Evolutionary conservation across 2,329 filamentous ascomycete species (phyloP).

Genomic region (Aspergillus japonicus): DNA sequence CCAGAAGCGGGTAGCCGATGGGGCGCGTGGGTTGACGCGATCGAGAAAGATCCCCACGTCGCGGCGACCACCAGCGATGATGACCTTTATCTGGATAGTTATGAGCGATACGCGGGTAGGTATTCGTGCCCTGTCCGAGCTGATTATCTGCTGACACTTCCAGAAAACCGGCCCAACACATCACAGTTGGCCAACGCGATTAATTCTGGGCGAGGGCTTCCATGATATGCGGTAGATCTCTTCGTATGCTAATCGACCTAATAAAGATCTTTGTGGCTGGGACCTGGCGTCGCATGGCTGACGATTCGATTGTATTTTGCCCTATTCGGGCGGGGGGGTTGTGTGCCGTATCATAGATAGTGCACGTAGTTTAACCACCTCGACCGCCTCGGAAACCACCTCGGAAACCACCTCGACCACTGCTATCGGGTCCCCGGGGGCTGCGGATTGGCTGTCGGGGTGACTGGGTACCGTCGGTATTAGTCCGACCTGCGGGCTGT

Average conservation of each 20-base stretch:
- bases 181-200: constrained; percentile 59
- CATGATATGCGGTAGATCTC: constrained; percentile 32
- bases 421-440: constrained; percentile 75
- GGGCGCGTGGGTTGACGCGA: constrained; percentile 67
- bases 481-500: constrained; percentile 38
- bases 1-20: constrained; percentile 64
- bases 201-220: constrained; percentile 56
- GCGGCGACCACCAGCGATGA: constrained; percentile 66
- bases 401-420: constrained; percentile 73
- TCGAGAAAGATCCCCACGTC: constrained; percentile 64
- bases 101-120: constrained; percentile 61
- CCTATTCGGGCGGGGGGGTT: background rate
- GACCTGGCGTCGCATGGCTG: background rate
- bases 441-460: constrained; percentile 65
- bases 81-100: constrained; percentile 65
- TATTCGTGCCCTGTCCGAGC: constrained; percentile 13
- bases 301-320: background rate
- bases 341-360: background rate
- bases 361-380: constrained; percentile 26
- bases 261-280: background rate
- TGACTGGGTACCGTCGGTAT: constrained; percentile 32
- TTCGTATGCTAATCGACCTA: constrained; percentile 1
- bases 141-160: constrained; percentile 14
- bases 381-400: constrained; percentile 66
- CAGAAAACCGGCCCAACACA: constrained; percentile 61